These are phyloP conservation scores for Nothomitra cinnamomea DNA, from an alignment of 2,329 filamentous ascomycete genomes.

Conservation along the genomic window DNA sequence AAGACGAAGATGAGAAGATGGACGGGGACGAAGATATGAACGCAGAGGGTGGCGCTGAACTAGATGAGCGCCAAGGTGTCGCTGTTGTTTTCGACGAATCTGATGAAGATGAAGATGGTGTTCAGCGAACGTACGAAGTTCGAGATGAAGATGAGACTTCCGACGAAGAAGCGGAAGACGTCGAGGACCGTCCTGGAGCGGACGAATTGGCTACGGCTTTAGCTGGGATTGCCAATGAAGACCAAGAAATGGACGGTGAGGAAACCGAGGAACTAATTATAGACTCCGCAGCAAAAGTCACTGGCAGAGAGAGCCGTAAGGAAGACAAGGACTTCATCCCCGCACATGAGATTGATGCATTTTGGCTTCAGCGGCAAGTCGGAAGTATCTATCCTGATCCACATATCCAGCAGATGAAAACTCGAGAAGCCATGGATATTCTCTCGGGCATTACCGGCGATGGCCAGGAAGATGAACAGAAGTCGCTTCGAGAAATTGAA, in stretches of 20 bases:
- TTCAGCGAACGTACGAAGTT: constrained; percentile 65
- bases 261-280: constrained; percentile 70
- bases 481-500: constrained; percentile 78
- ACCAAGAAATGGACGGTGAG: constrained; percentile 31
- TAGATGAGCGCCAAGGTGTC: constrained; percentile 90
- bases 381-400: constrained; percentile 78
- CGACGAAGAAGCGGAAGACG: constrained; percentile 48
- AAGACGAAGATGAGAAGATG: constrained; percentile 87
- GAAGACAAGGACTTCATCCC: constrained; percentile 47
- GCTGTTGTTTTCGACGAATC: constrained; percentile 93
- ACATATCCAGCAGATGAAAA: constrained; percentile 86
- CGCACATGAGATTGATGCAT: constrained; percentile 86
- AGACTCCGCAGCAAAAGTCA: constrained; percentile 41
- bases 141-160: constrained; percentile 64
- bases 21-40: constrained; percentile 44
- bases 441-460: constrained; percentile 59
- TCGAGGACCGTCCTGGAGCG: constrained; percentile 38
- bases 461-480: constrained; percentile 56
- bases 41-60: constrained; percentile 52
- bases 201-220: constrained; percentile 32
- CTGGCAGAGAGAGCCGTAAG: constrained; percentile 21
- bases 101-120: constrained; percentile 68
- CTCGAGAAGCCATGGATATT: constrained; percentile 64
- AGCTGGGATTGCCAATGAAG: constrained; percentile 22
- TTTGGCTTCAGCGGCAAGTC: constrained; percentile 90